Evolutionary conservation across 371 early-diverging fungal species (phyloP), one percentile per base, ranked within the genome.

Genomic region (Lichtheimia ramosa): DNA sequence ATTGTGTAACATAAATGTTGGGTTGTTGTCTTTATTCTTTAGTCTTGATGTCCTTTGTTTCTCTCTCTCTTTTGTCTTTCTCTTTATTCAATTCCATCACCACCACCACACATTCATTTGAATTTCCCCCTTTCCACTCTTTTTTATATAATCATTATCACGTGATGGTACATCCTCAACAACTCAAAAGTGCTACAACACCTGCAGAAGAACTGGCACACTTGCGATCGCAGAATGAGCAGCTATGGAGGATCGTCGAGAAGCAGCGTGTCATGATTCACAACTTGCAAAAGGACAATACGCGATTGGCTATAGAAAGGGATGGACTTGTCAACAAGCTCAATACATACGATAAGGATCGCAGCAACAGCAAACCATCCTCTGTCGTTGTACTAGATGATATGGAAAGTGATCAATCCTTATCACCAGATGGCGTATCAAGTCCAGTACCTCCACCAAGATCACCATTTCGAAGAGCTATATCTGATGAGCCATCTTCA

Each of bases 211-310:
- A 62, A 18, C 40, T 62, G 20, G 40, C 51, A 23, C 62, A 62
- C 50, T 28, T 62, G 24, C 62, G 62, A 18, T 54, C 59, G n/a
- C 94, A 96, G 67, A 94, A 93, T 61, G 91, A 91, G 49, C 91
- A 91, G 63, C 85, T 96, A 27, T 94, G 94, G 92, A 91, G 87
- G 65, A 89, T 94, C 61, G 89, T 94, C 59, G 94, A 96, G 70
- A 89, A 90, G 59, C 95, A 94, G 73, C 77, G 93, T 61, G 69
- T 79, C 61, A 90, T 92, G 64, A 92, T 95, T 61, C 90, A 91
- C 59, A 86, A 88, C 51, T 76, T 83, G 46, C 84, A 83, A 67
- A 83, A 81, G 63, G 84, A 83, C 53, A 70, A 80, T 51, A 76
- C 78, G 39, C 71, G 79, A 57, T 52, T 83, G 48, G 68, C 79